A percentile compares a stretch with the other conserved stretches of the same genome.
phyloP scores from a whole-genome alignment of 2,329 filamentous ascomycete genomes.

The Ceratocystis variospora region DNA sequence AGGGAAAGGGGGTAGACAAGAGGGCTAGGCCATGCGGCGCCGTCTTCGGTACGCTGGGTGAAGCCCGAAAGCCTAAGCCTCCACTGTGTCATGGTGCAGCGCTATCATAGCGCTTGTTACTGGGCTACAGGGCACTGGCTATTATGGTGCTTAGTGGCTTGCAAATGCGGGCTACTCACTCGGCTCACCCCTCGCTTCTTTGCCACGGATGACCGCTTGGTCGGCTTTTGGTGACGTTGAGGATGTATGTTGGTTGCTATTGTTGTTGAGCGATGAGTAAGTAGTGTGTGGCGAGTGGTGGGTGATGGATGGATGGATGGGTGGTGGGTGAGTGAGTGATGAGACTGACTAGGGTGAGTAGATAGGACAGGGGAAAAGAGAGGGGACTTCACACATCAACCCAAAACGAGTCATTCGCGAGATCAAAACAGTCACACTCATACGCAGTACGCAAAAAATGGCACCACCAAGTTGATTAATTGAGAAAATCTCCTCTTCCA shows the following conservation, averaged over 20 bases:
- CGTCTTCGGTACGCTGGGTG: too few relatives aligned
- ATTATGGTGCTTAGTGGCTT: too few relatives aligned
- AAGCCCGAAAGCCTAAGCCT: too few relatives aligned
- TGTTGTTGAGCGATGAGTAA: too few relatives aligned
- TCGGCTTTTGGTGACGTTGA: neutral
- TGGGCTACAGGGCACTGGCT: too few relatives aligned
- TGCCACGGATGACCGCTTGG: neutral
- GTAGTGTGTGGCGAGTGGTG: too few relatives aligned
- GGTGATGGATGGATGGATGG: neutral
- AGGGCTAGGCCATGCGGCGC: neutral
- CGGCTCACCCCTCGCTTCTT: neutral
- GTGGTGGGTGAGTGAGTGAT: neutral
- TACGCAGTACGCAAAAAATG: neutral
- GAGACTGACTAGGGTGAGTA: neutral
- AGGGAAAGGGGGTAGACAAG: neutral
- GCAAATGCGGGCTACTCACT: too few relatives aligned
- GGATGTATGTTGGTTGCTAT: neutral
- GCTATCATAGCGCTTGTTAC: too few relatives aligned
- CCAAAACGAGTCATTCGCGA: neutral
- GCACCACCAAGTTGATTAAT: neutral
- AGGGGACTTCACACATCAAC: neutral
- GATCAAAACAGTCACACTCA: neutral
- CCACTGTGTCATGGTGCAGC: too few relatives aligned
- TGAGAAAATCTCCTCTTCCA: too few relatives aligned
- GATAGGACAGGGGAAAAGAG: neutral